A percentile compares a stretch with the other conserved stretches of the same genome.
Evolutionary conservation across 257 asterid genomes (phyloP).

Genomic region (Buddleja alternifolia): DNA sequence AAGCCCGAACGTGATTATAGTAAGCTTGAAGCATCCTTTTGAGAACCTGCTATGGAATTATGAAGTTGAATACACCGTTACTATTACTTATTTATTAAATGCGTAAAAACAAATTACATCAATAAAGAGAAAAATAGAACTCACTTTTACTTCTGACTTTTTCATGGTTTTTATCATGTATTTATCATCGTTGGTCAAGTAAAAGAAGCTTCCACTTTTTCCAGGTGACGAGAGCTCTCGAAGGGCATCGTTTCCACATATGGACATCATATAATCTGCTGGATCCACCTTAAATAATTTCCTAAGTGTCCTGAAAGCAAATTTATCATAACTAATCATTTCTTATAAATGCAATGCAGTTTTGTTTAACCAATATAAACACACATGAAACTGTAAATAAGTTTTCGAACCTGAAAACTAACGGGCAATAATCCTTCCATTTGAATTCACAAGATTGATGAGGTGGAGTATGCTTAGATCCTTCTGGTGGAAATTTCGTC

Average conservation of each 20-base stretch:
- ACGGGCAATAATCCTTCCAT: slow-evolving; percentile 95
- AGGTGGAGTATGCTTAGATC: slow-evolving; percentile 92
- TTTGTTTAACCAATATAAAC: background rate
- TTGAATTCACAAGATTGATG: slow-evolving; percentile 88
- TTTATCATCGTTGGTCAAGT: slow-evolving; percentile 85
- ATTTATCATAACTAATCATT: background rate
- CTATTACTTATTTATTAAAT: background rate
- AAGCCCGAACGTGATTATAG: slow-evolving; percentile 77
- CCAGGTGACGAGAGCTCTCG: slow-evolving; percentile 98
- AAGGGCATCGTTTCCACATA: slow-evolving; percentile 91
- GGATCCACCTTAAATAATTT: slow-evolving; percentile 90
- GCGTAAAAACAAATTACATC: background rate
- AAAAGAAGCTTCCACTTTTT: slow-evolving; percentile 94
- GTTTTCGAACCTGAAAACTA: slow-evolving; percentile 76
- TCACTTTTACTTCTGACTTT: slow-evolving; percentile 92
- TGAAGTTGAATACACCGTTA: background rate
- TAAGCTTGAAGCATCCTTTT: slow-evolving; percentile 89
- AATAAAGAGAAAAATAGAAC: slow-evolving; percentile 27
- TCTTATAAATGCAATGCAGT: background rate
- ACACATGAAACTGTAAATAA: background rate
- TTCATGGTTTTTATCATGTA: slow-evolving; percentile 97
- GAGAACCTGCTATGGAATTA: slow-evolving; percentile 61
- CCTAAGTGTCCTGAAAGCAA: slow-evolving; percentile 72
- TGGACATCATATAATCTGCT: slow-evolving; percentile 93
- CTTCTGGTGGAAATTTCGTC: slow-evolving; percentile 86